phyloP scores from a whole-genome alignment of 345 rosid species.

The Hibiscus trionum region DNA sequence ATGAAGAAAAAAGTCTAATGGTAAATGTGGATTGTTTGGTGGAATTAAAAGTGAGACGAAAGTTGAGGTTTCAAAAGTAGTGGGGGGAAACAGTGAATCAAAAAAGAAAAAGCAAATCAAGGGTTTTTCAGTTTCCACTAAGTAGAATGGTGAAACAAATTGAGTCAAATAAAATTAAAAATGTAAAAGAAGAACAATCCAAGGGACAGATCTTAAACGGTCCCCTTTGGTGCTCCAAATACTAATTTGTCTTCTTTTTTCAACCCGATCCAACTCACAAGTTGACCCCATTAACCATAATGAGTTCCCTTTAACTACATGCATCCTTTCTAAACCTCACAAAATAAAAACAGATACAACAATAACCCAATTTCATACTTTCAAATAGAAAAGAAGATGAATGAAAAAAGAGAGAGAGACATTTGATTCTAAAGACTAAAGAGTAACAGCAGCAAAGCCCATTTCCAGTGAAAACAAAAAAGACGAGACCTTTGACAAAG shows the following conservation, averaged over 20 bases:
- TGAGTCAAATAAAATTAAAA: neutral
- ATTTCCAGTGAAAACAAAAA: neutral
- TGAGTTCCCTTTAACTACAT: neutral
- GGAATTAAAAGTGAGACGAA: conserved; percentile 2
- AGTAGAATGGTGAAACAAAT: conserved; percentile 21
- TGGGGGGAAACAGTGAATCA: conserved; percentile 3
- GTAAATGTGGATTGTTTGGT: neutral
- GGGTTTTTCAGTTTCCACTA: neutral
- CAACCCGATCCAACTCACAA: neutral
- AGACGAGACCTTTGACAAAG: neutral
- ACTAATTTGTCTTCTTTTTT: neutral
- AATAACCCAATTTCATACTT: conserved; percentile 7
- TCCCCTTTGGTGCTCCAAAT: conserved; percentile 18
- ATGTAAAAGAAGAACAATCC: conserved; percentile 28
- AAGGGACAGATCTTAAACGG: conserved; percentile 30
- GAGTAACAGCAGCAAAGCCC: neutral
- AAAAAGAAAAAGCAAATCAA: conserved; percentile 1
- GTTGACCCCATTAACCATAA: conserved; percentile 21
- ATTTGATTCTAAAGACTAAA: neutral
- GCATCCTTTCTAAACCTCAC: neutral
- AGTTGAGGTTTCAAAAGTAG: conserved; percentile 5
- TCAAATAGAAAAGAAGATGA: neutral
- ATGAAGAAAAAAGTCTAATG: neutral
- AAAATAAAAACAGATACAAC: neutral
- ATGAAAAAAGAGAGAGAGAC: neutral